Base-by-base conservation (phyloP, 2,329 filamentous ascomycete genomes). In the Dendrostoma leiphaemia region DNA sequence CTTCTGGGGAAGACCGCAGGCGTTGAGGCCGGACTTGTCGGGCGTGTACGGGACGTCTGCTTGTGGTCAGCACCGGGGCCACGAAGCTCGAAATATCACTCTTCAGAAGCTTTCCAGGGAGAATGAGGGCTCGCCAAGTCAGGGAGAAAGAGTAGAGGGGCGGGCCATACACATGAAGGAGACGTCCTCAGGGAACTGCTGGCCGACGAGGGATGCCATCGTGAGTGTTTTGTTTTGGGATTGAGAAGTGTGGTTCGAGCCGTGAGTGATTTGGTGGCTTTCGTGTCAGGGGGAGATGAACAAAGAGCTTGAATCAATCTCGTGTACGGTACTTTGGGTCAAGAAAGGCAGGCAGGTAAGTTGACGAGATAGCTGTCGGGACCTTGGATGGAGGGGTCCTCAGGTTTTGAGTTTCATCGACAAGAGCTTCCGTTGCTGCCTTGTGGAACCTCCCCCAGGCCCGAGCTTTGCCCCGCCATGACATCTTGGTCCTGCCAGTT, bases 121-220 rank as follows among this genome's bases (percentile, higher is more conserved):
- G n/a, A n/a, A n/a, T n/a, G n/a, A n/a, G n/a, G n/a, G n/a, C n/a
- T n/a, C n/a, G n/a, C n/a, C n/a, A n/a, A n/a, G n/a, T n/a, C n/a
- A n/a, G n/a, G n/a, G n/a, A n/a, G n/a, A n/a, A n/a, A n/a, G n/a
- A n/a, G n/a, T n/a, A n/a, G n/a, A n/a, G n/a, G n/a, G n/a, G n/a
- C n/a, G n/a, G n/a, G n/a, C n/a, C n/a, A n/a, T n/a, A n/a, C n/a
- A 94, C 66, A 84, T 88, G 80, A 97, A 97, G 71, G 80, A 79
- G 59, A 96, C 86, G 64, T 82, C 88, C 63, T 85, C 77, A 63
- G 92, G 92, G 81, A 97, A 93, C 70, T 78, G 77, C 72, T 96
- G 90, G 68, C 92, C 92, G 69, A 82, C 81, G 26, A 54, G 48
- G n/a, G 51, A 48, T 38, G 56, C 48, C 56, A 58, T 58, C 29